Conservation (phyloP, 1,139 yeast genomes). For the Pneumocystis murina region DNA sequence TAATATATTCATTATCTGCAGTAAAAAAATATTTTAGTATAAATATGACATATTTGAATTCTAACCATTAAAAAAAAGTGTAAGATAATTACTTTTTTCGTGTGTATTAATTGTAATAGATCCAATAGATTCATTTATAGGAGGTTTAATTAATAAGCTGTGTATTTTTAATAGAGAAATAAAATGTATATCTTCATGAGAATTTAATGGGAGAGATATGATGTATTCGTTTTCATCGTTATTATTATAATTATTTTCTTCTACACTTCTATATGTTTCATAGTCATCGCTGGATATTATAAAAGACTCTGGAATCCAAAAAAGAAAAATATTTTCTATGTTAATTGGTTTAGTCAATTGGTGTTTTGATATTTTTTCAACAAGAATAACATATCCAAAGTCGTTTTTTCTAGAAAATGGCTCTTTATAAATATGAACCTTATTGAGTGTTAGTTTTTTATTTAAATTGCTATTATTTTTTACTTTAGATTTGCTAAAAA, state of each 20-base stretch:
- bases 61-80: conserved; percentile 65
- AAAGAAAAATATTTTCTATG: conserved; percentile 45
- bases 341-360: conserved; percentile 22
- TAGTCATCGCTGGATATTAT: conserved; percentile 31
- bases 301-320: conserved; percentile 60
- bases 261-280: conserved; percentile 38
- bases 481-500: neutral
- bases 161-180: conserved; percentile 46
- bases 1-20: conserved; percentile 51
- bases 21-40: neutral
- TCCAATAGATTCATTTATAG: conserved; percentile 87
- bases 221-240: conserved; percentile 1
- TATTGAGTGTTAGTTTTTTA: neutral
- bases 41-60: neutral
- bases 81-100: conserved; percentile 56
- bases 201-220: neutral
- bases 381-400: neutral
- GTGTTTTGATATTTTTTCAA: neutral
- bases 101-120: conserved; percentile 57
- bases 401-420: neutral
- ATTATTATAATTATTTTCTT: conserved; percentile 24
- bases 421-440: neutral
- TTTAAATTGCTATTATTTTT: neutral
- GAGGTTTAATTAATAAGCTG: conserved; percentile 69
- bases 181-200: conserved; percentile 26